phyloP scores from a whole-genome alignment of 1,284 basidiomycete species.

The Ganoderma meredithae region DNA sequence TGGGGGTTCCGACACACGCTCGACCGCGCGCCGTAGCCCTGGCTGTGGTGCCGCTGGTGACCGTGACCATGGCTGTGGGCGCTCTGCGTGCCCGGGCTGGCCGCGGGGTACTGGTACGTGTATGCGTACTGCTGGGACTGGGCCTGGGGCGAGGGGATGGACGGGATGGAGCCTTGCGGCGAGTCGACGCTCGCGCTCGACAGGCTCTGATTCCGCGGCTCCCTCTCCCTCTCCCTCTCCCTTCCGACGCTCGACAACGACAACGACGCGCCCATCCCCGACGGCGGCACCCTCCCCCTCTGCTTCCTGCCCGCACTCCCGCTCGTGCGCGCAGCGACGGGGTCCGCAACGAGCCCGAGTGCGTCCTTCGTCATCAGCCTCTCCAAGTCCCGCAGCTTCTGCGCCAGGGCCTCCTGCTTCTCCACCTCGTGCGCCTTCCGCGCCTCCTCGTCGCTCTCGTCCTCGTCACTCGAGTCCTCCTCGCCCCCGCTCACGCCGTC shows the following conservation, averaged over 20 bases:
- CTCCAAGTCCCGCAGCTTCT: constrained; percentile 71
- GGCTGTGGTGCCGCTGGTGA: constrained; percentile 20
- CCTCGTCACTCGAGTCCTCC: constrained; percentile 19
- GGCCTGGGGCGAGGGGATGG: constrained; percentile 74
- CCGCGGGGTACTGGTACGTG: constrained; percentile 3
- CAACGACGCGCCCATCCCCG: constrained; percentile 19
- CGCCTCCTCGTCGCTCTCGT: constrained; percentile 54
- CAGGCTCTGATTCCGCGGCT: constrained; percentile 57
- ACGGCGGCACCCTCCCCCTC: constrained; percentile 56
- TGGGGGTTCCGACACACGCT: constrained; percentile 6
- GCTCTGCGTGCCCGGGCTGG: background rate
- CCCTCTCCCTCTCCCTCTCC: constrained; percentile 27
- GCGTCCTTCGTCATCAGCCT: constrained; percentile 74
- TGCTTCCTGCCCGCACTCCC: constrained; percentile 50
- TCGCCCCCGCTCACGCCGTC: constrained; percentile 27
- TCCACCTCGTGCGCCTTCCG: constrained; percentile 74
- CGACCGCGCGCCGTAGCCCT: background rate
- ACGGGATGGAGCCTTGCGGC: constrained; percentile 77
- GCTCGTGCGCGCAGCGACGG: constrained; percentile 32
- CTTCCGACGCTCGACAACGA: constrained; percentile 27
- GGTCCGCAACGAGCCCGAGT: constrained; percentile 71
- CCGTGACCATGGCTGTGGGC: constrained; percentile 7
- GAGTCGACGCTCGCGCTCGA: constrained; percentile 73
- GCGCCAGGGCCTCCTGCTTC: constrained; percentile 68
- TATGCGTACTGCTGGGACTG: constrained; percentile 38